Base-by-base conservation (phyloP, 2,329 filamentous ascomycete species). In the Trichoderma afroharzianum region DNA sequence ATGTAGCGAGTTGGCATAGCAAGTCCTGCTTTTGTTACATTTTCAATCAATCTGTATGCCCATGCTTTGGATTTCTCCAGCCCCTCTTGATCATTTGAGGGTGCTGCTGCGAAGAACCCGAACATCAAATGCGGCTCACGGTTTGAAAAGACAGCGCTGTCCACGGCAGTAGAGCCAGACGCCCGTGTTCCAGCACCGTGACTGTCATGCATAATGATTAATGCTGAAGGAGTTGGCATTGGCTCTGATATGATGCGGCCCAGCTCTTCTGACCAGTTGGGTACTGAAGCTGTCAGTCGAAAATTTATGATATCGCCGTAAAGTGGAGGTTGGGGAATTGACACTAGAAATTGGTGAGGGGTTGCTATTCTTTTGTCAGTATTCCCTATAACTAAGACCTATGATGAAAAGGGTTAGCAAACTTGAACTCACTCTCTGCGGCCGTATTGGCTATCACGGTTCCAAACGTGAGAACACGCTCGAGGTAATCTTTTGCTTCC, bases 101-200 rank as follows among this genome's bases (percentile, higher is more conserved):
- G 53, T 4, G 64, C 64, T 28, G 64, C 11, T 32, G 64, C 33
- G 18, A 68, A 43, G 7, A 68, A 43, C 4, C 64, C 64, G 12
- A 59, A 32, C 64, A 68, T 58, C n/a, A 68, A 30, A n/a, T 68
- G 64, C 18, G 64, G 64, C n/a, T 68, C 53, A 18, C 64, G 64
- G n/a, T 68, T 68, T 7, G 15, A 21, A 26, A 68, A 68, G 24
- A 55, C 64, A 2, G 28, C 64, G 7, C 39, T 21, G 4, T 43
- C 36, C 6, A 24, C 12, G 3, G 24, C 15, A 5, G 24, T 9
- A 5, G 50, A 55, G 12, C 30, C 24, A 28, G 47, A 66, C 15
- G 28, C 47, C 4, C 32, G 64, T 11, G 64, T 59, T 9, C 64
- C 64, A 18, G 36, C n/a, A 8, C 64, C 64, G 11, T 68, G 64